Evolutionary conservation across 805 yeast species (phyloP).

Genomic region (Phaffomyces antillensis): DNA sequence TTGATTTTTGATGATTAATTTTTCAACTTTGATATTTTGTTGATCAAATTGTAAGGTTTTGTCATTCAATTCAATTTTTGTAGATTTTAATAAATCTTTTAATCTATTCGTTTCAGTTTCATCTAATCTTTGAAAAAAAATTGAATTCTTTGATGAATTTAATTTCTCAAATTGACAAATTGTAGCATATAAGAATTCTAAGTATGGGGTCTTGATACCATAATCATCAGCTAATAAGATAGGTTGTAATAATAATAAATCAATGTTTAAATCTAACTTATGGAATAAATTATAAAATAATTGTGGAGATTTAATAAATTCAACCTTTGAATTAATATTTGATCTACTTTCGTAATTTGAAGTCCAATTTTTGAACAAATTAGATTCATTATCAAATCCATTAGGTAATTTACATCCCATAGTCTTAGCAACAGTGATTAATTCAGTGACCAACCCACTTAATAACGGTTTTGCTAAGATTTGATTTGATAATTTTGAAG

Average conservation of each 20-base stretch:
- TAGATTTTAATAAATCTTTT: not conserved
- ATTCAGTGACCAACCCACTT: constrained; percentile 71
- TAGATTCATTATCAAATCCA: constrained; percentile 61
- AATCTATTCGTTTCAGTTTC: constrained; percentile 4
- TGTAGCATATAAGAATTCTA: constrained; percentile 79
- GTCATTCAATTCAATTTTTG: not conserved
- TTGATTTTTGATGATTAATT: constrained; percentile 2
- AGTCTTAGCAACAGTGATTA: constrained; percentile 62
- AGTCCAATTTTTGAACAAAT: constrained; percentile 48
- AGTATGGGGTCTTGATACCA: constrained; percentile 80
- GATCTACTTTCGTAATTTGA: constrained; percentile 31
- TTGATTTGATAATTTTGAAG: constrained; percentile 50
- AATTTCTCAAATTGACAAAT: constrained; percentile 50
- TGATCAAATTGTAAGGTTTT: not conserved
- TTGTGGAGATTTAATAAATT: constrained; percentile 42
- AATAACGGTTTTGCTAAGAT: constrained; percentile 81
- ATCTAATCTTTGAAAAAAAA: constrained; percentile 19
- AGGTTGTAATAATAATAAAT: constrained; percentile 75
- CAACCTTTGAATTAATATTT: constrained; percentile 7
- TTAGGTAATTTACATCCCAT: constrained; percentile 71
- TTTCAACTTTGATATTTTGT: constrained; percentile 1
- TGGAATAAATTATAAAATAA: constrained; percentile 61
- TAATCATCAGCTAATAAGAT: constrained; percentile 86
- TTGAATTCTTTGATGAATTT: constrained; percentile 17
- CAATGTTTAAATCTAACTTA: constrained; percentile 55